Percentiles rank a stretch among this genome's conserved stretches.
These are phyloP conservation scores for Angophora floribunda DNA, from an alignment of 345 rosid species.

Conservation along the genomic window DNA sequence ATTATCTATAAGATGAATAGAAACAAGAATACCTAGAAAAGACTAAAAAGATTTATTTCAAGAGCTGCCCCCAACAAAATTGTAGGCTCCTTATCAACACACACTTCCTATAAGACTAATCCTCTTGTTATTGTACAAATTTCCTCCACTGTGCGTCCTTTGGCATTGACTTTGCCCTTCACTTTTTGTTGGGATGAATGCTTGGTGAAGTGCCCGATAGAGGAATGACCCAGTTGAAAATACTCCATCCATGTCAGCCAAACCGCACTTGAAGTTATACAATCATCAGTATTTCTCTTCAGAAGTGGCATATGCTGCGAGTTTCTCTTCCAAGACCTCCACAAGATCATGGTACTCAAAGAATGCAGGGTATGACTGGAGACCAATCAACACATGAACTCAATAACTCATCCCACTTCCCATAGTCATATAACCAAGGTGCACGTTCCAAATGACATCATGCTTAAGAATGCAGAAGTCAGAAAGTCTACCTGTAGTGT, in stretches of 20 bases:
- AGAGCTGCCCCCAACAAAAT: neutral
- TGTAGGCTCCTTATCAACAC: neutral
- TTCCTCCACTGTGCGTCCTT: neutral
- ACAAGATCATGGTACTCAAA: constrained; percentile 73
- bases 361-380: constrained; percentile 59
- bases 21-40: neutral
- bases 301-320: constrained; percentile 19
- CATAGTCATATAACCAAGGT: neutral
- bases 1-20: neutral
- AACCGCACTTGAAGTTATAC: neutral
- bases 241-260: neutral
- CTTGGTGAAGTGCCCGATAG: neutral
- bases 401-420: neutral
- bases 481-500: constrained; percentile 53
- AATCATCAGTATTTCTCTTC: constrained; percentile 5
- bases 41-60: neutral
- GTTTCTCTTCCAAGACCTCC: constrained; percentile 48
- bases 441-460: neutral
- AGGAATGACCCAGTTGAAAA: neutral
- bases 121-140: neutral
- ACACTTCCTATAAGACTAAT: neutral
- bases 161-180: neutral
- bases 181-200: neutral
- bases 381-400: neutral
- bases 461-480: neutral